Conservation (phyloP, 2,329 filamentous ascomycete species). For the Pestalotiopsis sp. region DNA sequence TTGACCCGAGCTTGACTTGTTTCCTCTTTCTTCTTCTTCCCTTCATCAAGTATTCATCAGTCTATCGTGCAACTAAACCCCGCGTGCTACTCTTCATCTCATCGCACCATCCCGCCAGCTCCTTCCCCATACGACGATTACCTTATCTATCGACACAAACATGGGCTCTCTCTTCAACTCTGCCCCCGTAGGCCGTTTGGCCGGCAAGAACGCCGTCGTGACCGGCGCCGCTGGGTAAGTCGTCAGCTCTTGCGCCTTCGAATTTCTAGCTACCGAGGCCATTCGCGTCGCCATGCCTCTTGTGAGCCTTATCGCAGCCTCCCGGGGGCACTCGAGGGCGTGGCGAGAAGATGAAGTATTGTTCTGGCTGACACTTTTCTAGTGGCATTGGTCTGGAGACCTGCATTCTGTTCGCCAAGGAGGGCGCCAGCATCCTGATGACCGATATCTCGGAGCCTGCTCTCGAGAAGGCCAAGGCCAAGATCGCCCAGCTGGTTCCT, state of each 20-base stretch:
- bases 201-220: conserved; percentile 69
- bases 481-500: conserved; percentile 74
- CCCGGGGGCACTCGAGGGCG: background rate
- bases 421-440: conserved; percentile 85
- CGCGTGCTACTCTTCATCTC: background rate
- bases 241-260: background rate
- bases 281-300: background rate
- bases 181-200: conserved; percentile 47
- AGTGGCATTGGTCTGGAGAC: conserved; percentile 95
- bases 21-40: background rate
- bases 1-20: background rate
- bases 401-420: conserved; percentile 82
- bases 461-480: conserved; percentile 74
- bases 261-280: background rate
- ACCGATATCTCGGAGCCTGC: conserved; percentile 80
- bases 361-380: conserved; percentile 10
- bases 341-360: background rate
- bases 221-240: conserved; percentile 85
- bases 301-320: background rate
- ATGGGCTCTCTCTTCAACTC: conserved; percentile 30
- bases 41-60: background rate
- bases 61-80: background rate
- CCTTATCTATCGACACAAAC: conserved; percentile 2
- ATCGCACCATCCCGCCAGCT: background rate
- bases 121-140: background rate